These are phyloP conservation scores for Ascoidea asiatica DNA, from an alignment of 805 yeast genomes.

Conservation along the genomic window DNA sequence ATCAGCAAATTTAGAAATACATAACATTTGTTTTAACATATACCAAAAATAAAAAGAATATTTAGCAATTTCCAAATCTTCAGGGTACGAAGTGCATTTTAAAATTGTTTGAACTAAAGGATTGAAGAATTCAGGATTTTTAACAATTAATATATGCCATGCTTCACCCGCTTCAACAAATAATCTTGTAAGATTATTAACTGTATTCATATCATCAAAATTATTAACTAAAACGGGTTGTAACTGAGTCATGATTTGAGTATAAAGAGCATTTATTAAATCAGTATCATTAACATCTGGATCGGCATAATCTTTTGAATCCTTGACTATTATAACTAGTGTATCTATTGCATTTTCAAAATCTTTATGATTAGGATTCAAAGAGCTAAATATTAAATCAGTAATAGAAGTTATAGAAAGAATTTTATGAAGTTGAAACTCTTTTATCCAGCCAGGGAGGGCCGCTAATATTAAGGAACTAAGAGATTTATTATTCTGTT, in stretches of 20 bases:
- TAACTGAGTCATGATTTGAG: slow-evolving; percentile 51
- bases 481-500: slow-evolving; percentile 22
- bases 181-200: slow-evolving; percentile 59
- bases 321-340: slow-evolving; percentile 65
- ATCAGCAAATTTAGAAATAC: slow-evolving; percentile 17
- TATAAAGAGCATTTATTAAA: slow-evolving; percentile 22
- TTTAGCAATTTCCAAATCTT: slow-evolving; percentile 79
- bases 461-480: slow-evolving; percentile 61
- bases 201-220: slow-evolving; percentile 47
- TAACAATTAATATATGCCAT: slow-evolving; percentile 82
- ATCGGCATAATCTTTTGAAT: slow-evolving; percentile 78
- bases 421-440: slow-evolving; percentile 64
- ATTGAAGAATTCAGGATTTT: slow-evolving; percentile 52
- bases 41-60: slow-evolving; percentile 93
- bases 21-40: slow-evolving; percentile 50
- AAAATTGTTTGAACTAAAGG: slow-evolving; percentile 64
- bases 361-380: slow-evolving; percentile 28
- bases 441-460: slow-evolving; percentile 82
- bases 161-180: slow-evolving; percentile 91
- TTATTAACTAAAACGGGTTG: slow-evolving; percentile 30
- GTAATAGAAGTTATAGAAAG: slow-evolving; percentile 52
- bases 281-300: slow-evolving; percentile 41
- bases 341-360: slow-evolving; percentile 84
- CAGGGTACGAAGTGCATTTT: slow-evolving; percentile 57
- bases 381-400: slow-evolving; percentile 50